A percentile compares a stretch with the other conserved stretches of the same genome.
Evolutionary conservation across 441 rosid species (phyloP).

Genomic region (Croton setiger): DNA sequence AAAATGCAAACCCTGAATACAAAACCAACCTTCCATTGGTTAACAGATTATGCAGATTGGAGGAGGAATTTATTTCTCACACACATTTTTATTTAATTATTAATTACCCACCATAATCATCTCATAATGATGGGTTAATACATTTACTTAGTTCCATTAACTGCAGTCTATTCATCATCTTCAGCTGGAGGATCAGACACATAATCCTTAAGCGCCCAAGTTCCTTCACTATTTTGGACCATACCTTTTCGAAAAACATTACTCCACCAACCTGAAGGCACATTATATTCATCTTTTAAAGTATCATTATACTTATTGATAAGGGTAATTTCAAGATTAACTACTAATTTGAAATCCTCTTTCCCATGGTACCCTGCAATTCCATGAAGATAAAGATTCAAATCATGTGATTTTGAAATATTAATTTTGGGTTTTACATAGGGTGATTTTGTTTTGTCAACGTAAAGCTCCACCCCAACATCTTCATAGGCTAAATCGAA

Average conservation of each 20-base stretch:
- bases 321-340: conserved; percentile 17
- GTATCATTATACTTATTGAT: not conserved
- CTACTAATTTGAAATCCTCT: conserved; percentile 24
- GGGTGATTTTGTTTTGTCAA: conserved; percentile 34
- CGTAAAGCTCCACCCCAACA: not conserved
- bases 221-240: conserved; percentile 1
- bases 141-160: not conserved
- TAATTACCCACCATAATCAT: no score
- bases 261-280: not conserved
- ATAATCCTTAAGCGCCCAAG: conserved; percentile 3
- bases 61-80: no score
- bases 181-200: conserved; percentile 4
- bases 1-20: no score
- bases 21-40: no score
- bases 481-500: not conserved
- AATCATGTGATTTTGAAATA: not conserved
- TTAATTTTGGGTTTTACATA: conserved; percentile 17
- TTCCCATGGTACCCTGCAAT: not conserved
- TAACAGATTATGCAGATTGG: no score
- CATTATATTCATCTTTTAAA: not conserved
- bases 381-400: conserved; percentile 16
- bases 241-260: not conserved
- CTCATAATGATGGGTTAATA: no score
- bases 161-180: not conserved
- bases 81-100: no score